A percentile compares a stretch with the other conserved stretches of the same genome.
Conservation (phyloP, 805 yeast genomes). For the Barnettozyma vustinii region DNA sequence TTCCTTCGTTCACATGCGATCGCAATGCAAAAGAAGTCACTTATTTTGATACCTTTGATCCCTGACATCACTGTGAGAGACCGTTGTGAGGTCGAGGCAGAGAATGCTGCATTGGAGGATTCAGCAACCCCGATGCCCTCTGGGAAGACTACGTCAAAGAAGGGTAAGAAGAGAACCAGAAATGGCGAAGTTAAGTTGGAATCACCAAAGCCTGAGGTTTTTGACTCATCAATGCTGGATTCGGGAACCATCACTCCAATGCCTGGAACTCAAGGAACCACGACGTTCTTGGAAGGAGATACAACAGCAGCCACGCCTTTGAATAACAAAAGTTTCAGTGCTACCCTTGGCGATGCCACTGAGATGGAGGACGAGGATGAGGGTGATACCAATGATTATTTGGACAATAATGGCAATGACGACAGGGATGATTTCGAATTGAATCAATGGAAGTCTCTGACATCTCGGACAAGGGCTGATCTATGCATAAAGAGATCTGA, state of each 20-base stretch:
- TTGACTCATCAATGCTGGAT: background rate
- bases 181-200: slow-evolving; percentile 31
- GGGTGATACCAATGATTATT: slow-evolving; percentile 36
- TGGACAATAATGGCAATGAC: slow-evolving; percentile 48
- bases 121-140: slow-evolving; percentile 21
- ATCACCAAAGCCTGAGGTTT: slow-evolving; percentile 1
- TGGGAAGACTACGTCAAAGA: slow-evolving; percentile 31
- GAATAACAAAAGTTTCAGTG: background rate
- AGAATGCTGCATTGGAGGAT: slow-evolving; percentile 26
- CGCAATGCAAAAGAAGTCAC: slow-evolving; percentile 91
- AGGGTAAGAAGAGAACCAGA: slow-evolving; percentile 36
- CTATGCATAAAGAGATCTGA: slow-evolving; percentile 64
- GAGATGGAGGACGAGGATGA: slow-evolving; percentile 29
- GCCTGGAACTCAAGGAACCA: slow-evolving; percentile 3
- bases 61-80: slow-evolving; percentile 83
- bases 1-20: slow-evolving; percentile 86
- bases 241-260: background rate
- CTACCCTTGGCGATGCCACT: slow-evolving; percentile 16
- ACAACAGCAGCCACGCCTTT: background rate
- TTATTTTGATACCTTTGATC: slow-evolving; percentile 69
- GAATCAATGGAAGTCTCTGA: slow-evolving; percentile 78
- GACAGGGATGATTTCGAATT: slow-evolving; percentile 67
- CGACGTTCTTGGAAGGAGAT: slow-evolving; percentile 1
- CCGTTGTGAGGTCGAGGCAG: slow-evolving; percentile 61
- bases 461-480: slow-evolving; percentile 74